Evolutionary conservation across 1,284 basidiomycete genomes (phyloP).

Genomic region (Pulchroboletus neoregius): DNA sequence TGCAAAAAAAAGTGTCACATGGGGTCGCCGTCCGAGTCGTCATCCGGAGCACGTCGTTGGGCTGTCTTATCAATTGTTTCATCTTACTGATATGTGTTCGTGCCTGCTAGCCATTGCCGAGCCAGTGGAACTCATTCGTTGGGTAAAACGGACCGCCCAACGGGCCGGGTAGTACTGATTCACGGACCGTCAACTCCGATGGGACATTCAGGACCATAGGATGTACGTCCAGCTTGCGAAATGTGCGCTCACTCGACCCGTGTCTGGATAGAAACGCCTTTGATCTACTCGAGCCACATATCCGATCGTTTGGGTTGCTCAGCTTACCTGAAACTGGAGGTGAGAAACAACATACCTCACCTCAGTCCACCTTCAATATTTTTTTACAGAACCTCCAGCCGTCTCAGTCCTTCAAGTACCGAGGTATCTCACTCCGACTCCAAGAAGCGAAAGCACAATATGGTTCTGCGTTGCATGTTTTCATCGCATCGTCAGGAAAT

Average conservation of each 20-base stretch:
- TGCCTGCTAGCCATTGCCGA: too few species aligned
- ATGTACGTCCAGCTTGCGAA: too few species aligned
- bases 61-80: too few species aligned
- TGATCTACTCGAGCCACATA: constrained; percentile 53
- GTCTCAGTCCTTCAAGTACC: constrained; percentile 70
- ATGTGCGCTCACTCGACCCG: constrained; percentile 14
- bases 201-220: too few species aligned
- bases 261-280: constrained; percentile 59
- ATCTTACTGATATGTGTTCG: too few species aligned
- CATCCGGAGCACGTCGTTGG: neutral
- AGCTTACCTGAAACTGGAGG: constrained; percentile 67
- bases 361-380: neutral
- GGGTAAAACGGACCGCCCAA: neutral
- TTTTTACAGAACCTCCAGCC: constrained; percentile 64
- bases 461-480: constrained; percentile 52
- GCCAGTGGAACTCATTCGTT: too few species aligned
- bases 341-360: constrained; percentile 28
- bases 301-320: constrained; percentile 49
- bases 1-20: too few species aligned
- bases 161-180: neutral
- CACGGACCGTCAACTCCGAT: too few species aligned
- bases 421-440: constrained; percentile 63
- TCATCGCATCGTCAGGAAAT: constrained; percentile 72
- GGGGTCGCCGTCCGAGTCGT: too few species aligned
- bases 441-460: constrained; percentile 46